Base-by-base conservation (phyloP, 768 basidiomycete genomes). In the Russula ochroleuca region DNA sequence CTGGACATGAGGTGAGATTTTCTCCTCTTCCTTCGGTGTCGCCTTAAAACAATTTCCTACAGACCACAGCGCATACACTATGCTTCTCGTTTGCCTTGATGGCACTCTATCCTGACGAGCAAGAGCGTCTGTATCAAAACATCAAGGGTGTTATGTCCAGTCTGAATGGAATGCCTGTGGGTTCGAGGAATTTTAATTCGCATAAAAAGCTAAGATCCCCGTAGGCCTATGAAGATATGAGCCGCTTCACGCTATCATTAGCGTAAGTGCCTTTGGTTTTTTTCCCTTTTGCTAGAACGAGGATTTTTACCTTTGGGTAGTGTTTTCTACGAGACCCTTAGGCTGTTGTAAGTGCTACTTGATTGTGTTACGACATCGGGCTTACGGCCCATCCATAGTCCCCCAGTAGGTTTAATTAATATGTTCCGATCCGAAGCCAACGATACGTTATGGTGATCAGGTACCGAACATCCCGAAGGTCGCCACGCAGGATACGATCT, bases 251-350 rank as follows among this genome's bases (percentile, higher is more conserved):
- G 6, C 19, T 2, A 38, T 63, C 66, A 2, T 50, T 69, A 33
- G 69, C 54, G 54, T 55, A 19, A 21, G 40, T 61, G 17, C 5
- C n/a, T n/a, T 57, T 2, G 28, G 13, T 13, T 33, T 9, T 33
- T 41, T 35, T 35, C 35, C 40, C 6, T n/a, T n/a, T n/a, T n/a
- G 8, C 21, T 2, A 41, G 7, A 31, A n/a, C 33, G 15, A 40
- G 15, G 19, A 33, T 57, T 38, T 41, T 63, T 33, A 61, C 51
- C 17, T 13, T 4, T 9, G 4, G 23, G 31, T 43, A 82, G 81
- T 17, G 80, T 80, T 5, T 78, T 80, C 59, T 74, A 83, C 60
- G 82, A 84, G 70, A 80, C 81, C 1, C 69, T 82, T 25, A 75
- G 82, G 28, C 65, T 83, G 72, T 82, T 63, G 67, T 68, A 41